Evolutionary conservation across 176 grass and related monocot genomes (phyloP).

Genomic region (Miscanthus lutarioriparius): DNA sequence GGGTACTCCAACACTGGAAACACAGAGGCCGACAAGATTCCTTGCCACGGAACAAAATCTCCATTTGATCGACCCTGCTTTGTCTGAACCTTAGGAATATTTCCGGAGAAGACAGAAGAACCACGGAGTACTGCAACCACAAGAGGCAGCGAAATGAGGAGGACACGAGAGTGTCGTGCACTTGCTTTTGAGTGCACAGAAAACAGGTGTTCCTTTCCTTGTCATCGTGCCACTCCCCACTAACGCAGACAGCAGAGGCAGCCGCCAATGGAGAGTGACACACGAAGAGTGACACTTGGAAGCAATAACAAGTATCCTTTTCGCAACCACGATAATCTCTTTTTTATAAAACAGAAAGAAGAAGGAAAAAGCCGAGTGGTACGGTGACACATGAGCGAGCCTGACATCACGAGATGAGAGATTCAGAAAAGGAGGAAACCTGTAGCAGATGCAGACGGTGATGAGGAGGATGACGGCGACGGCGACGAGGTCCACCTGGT

Average conservation of each 20-base stretch:
- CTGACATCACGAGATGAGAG: not conserved
- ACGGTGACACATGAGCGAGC: not conserved
- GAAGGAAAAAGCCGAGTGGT: not conserved
- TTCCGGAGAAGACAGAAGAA: too few relatives aligned
- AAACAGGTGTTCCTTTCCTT: not conserved
- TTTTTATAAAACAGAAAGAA: not conserved
- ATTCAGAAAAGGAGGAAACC: constrained; percentile 51
- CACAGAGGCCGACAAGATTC: too few relatives aligned
- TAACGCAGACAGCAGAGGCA: not conserved
- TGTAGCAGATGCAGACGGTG: constrained; percentile 92
- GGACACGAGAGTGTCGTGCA: not conserved
- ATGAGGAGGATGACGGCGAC: constrained; percentile 74
- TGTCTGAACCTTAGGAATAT: too few relatives aligned
- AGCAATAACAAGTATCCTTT: not conserved
- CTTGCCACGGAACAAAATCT: too few relatives aligned
- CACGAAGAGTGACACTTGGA: constrained; percentile 31
- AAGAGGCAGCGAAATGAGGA: too few relatives aligned
- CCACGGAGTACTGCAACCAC: too few relatives aligned
- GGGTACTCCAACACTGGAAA: too few relatives aligned
- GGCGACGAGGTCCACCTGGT: constrained; percentile 83
- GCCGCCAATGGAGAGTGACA: not conserved
- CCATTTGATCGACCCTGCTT: too few relatives aligned
- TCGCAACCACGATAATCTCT: not conserved
- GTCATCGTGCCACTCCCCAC: not conserved
- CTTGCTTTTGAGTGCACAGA: not conserved